These are phyloP conservation scores for Phialemoniopsis sp. DNA, from an alignment of 2,329 filamentous ascomycete genomes.

Conservation along the genomic window DNA sequence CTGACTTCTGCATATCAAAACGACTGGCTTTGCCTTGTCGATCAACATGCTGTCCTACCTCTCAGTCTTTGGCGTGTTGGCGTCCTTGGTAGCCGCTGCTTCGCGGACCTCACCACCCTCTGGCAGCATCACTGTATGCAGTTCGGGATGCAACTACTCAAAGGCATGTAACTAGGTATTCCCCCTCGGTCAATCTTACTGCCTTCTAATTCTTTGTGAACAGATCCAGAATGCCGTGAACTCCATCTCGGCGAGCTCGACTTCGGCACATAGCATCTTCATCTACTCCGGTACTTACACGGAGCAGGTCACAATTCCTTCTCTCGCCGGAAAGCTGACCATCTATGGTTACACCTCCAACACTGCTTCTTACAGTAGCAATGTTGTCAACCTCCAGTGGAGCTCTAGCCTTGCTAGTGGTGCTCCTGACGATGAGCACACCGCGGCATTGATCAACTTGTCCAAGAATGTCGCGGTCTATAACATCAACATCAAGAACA, in stretches of 20 bases:
- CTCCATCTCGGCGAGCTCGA: slow-evolving; percentile 47
- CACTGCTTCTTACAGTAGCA: slow-evolving; percentile 45
- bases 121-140: slow-evolving; percentile 9
- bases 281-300: slow-evolving; percentile 56
- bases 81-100: too few species aligned
- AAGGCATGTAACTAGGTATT: background rate
- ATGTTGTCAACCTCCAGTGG: slow-evolving; percentile 51
- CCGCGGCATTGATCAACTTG: slow-evolving; percentile 37
- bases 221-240: slow-evolving; percentile 51
- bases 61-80: too few species aligned
- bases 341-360: slow-evolving; percentile 51
- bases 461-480: slow-evolving; percentile 53
- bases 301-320: slow-evolving; percentile 53
- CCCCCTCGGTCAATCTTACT: background rate
- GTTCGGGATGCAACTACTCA: slow-evolving; percentile 1
- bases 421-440: slow-evolving; percentile 44
- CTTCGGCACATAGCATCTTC: slow-evolving; percentile 55
- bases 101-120: background rate
- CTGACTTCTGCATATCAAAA: too few species aligned
- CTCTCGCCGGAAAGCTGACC: slow-evolving; percentile 41
- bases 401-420: slow-evolving; percentile 39
- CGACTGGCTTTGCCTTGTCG: too few species aligned
- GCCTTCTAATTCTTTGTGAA: background rate
- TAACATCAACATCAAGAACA: slow-evolving; percentile 52
- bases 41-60: too few species aligned